Evolutionary conservation across 331 rosid species (phyloP), one percentile per base, ranked within the genome.

Genomic region (Ulmus americana): DNA sequence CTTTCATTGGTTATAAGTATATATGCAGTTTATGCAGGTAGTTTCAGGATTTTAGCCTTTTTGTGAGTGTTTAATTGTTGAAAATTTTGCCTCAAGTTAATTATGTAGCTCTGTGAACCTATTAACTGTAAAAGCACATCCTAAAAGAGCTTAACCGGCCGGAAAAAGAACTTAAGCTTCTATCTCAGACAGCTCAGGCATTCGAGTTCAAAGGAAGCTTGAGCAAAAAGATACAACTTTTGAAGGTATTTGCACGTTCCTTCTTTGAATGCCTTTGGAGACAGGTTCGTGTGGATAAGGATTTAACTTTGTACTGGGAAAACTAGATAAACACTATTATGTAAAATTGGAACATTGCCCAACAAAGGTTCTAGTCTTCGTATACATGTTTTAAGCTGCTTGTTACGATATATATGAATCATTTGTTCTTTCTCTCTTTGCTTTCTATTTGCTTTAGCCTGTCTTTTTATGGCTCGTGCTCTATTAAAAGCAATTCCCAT

Each of bases 251-350:
- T 41, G 66, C 43, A 64, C 79, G 72, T 80, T 60, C 61, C 11
- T 62, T 13, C 42, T 55, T 85, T 58, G 82, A 67, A 56, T 81
- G 60, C 67, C 40, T 62, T 62, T 43, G 68, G 73, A 50, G 81
- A 75, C 75, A 63, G 76, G 61, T 70, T 82, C 51, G 60, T 76
- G 80, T 76, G 81, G 81, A 79, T 67, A 73, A 71, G 75, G 75
- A 82, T 77, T 71, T 71, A 51, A 60, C 63, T 13, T 53, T 81
- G 79, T 67, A 62, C 39, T 63, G 45, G 73, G 55, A 64, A 78
- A 57, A 68, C 28, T 7, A 75, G 44, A 70, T 20, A 1, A 46
- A 64, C 44, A 35, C 64, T 70, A 41, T 47, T 47, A 22, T 13
- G 48, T 70, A 69, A 68, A 69, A 71, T 53, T 67, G 68, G 77